These are phyloP conservation scores for Iberis amara DNA, from an alignment of 441 rosid species.

Conservation along the genomic window DNA sequence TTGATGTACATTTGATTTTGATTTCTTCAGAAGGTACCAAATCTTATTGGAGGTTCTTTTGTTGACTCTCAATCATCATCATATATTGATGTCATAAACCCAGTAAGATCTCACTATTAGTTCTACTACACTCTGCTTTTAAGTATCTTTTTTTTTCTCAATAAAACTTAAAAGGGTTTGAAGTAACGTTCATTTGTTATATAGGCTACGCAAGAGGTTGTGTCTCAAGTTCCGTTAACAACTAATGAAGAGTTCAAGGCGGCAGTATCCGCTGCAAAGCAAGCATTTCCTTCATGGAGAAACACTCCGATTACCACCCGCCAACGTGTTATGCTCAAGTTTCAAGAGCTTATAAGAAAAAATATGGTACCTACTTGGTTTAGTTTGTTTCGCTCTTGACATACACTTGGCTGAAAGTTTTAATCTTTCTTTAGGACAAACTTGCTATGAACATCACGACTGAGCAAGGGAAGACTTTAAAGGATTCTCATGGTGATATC, in stretches of 20 bases:
- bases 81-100: conserved; percentile 67
- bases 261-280: conserved; percentile 80
- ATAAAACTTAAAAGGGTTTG: not conserved
- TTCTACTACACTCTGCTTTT: no score
- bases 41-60: conserved; percentile 78
- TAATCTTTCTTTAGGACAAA: conserved; percentile 51
- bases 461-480: conserved; percentile 91
- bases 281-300: conserved; percentile 77
- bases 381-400: conserved; percentile 2
- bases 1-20: no score
- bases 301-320: conserved; percentile 77
- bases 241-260: conserved; percentile 81
- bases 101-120: conserved; percentile 40
- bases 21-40: conserved; percentile 59
- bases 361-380: conserved; percentile 46
- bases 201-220: conserved; percentile 88
- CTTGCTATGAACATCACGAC: conserved; percentile 77
- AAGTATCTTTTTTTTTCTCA: no score
- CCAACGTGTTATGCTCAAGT: conserved; percentile 81
- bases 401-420: conserved; percentile 6
- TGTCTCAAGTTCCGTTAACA: conserved; percentile 75
- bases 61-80: conserved; percentile 60
- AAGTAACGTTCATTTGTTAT: conserved; percentile 3
- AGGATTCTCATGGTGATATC: conserved; percentile 92
- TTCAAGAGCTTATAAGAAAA: conserved; percentile 85